Conservation (phyloP, 2,329 filamentous ascomycete genomes). For the Neopestalotiopsis sp. region DNA sequence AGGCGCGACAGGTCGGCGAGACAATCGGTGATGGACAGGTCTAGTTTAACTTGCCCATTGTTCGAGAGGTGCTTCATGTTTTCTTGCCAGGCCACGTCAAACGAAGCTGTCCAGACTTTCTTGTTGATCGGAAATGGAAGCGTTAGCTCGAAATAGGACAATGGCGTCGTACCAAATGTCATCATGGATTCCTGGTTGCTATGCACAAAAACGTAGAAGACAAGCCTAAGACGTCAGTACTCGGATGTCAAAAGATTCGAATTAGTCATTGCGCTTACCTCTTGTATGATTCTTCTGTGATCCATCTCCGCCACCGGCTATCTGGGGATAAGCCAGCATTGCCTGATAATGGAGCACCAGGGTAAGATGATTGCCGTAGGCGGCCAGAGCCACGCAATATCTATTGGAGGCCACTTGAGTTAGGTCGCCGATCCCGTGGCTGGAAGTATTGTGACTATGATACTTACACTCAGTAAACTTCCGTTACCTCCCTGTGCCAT, state of each 20-base stretch:
- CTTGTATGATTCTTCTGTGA: background rate
- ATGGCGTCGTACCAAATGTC: background rate
- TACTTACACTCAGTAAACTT: background rate
- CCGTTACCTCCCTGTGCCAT: background rate
- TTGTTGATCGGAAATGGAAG: background rate
- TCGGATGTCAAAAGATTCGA: background rate
- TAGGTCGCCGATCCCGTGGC: background rate
- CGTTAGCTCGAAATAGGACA: background rate
- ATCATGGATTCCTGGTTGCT: background rate
- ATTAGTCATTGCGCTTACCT: background rate
- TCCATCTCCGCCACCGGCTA: background rate
- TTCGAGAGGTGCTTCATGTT: background rate
- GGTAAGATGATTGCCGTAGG: background rate
- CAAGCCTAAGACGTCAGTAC: background rate
- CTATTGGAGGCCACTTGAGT: background rate
- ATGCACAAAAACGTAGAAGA: background rate
- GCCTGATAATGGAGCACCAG: background rate
- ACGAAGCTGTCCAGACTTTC: background rate
- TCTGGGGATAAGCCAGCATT: background rate
- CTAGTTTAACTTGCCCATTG: background rate
- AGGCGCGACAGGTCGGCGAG: background rate
- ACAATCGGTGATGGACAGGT: background rate
- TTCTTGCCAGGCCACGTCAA: background rate
- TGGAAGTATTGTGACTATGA: background rate
- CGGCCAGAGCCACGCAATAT: background rate